Evolutionary conservation across 2,329 filamentous ascomycete genomes (phyloP), one percentile per base, ranked within the genome.

Genomic region (Colletotrichum magnum): DNA sequence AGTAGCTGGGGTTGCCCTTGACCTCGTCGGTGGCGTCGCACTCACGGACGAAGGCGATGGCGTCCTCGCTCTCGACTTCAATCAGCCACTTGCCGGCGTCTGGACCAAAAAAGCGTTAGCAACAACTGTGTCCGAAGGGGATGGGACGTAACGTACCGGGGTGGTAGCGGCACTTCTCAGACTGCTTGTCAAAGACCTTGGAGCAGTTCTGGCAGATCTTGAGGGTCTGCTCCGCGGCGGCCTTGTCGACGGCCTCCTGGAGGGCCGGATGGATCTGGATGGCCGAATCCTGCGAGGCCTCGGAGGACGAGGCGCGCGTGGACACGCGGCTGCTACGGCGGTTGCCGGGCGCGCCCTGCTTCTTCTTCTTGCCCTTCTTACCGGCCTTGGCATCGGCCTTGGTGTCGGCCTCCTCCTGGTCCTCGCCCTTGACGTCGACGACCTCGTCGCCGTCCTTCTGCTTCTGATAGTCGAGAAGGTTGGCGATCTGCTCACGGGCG

Each of bases 11-110:
- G 18, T 68, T 24, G 21, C 50, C 10, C 9, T 26, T 64, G 45
- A 66, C 45, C 21, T 66, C 62, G 9, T 61, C 43, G 18, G 28
- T 18, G n/a, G 67, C 67, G 21, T 26, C n/a, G 36, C 58, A 50
- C 21, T 24, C n/a, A 6, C 15, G 36, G 7, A 41, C 48, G 10
- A 66, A 69, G 28, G 26, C 39, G 50, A 69, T 32, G n/a, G 21
- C 10, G 18, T 50, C 32, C 2, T 39, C 41, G 13, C 45, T 39
- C 36, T 69, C 62, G 28, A 64, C 53, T 26, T 69, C 67, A 16
- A 69, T 45, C 28, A 69, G 52, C 67, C 62, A 69, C 15, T 60
- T 32, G 1, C 67, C 67, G 60, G 21, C 52, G 24, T n/a, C n/a
- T 36, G 32, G 9, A 36, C 7, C 32, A 36, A 36, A 36, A 36